These are phyloP conservation scores for Oemleria cerasiformis DNA, from an alignment of 306 rosid genomes.

Conservation along the genomic window DNA sequence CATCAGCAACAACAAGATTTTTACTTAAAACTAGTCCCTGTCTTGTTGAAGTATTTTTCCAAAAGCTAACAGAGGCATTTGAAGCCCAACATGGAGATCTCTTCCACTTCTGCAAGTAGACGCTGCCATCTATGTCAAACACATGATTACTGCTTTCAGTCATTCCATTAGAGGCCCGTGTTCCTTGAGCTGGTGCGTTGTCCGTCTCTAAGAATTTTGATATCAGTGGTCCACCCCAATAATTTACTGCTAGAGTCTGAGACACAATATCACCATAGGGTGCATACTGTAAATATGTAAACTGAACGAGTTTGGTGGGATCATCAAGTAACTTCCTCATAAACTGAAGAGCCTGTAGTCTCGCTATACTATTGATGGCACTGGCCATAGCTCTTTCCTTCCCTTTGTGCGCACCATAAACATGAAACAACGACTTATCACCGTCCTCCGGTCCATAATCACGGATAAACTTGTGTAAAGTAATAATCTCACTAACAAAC, in stretches of 20 bases:
- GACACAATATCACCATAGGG: slow-evolving; percentile 74
- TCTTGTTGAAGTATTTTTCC: slow-evolving; percentile 66
- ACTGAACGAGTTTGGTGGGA: slow-evolving; percentile 85
- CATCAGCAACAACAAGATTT: slow-evolving; percentile 76
- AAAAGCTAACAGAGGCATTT: slow-evolving; percentile 58
- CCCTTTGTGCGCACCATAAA: slow-evolving; percentile 81
- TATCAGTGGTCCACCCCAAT: slow-evolving; percentile 82
- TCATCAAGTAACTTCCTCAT: slow-evolving; percentile 77
- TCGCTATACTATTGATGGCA: slow-evolving; percentile 69
- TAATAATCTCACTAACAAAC: slow-evolving; percentile 68
- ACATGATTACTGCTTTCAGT: slow-evolving; percentile 52
- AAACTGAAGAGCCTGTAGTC: slow-evolving; percentile 85
- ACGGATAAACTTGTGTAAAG: slow-evolving; percentile 65
- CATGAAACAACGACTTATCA: slow-evolving; percentile 57
- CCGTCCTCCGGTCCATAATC: slow-evolving; percentile 75
- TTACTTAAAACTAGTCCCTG: slow-evolving; percentile 79
- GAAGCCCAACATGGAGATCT: slow-evolving; percentile 81
- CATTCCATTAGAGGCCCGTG: slow-evolving; percentile 42
- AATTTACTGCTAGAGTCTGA: slow-evolving; percentile 82
- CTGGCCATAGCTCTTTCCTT: slow-evolving; percentile 59
- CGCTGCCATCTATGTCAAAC: slow-evolving; percentile 89
- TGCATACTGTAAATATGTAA: slow-evolving; percentile 64
- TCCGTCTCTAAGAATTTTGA: slow-evolving; percentile 44
- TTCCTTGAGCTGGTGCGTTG: slow-evolving; percentile 33
- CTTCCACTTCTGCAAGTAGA: slow-evolving; percentile 86